Conservation (phyloP, 2,329 filamentous ascomycete species). For the Monosporascus sp. region DNA sequence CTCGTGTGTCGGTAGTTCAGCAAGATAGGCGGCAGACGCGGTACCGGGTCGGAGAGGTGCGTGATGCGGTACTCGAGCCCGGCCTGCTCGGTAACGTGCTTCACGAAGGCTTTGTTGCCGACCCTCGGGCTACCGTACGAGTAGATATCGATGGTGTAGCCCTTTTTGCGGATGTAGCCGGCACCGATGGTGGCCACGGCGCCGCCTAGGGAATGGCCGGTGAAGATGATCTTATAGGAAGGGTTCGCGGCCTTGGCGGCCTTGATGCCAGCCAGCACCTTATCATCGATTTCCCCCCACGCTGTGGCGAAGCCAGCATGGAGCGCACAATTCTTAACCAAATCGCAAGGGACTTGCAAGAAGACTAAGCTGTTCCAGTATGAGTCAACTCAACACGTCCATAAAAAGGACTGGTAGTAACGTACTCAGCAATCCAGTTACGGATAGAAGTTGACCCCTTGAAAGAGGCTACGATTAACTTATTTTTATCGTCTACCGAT, state of each 20-base stretch:
- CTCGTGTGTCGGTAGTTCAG: constrained; percentile 61
- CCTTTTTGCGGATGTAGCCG: constrained; percentile 47
- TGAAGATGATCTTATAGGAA: constrained; percentile 48
- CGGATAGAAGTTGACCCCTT: constrained; percentile 53
- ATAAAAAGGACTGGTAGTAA: background rate
- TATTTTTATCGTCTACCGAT: constrained; percentile 40
- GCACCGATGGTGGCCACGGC: constrained; percentile 58
- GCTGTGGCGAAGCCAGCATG: constrained; percentile 56
- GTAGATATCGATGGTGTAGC: constrained; percentile 51
- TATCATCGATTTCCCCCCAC: constrained; percentile 48
- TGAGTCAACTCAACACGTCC: background rate
- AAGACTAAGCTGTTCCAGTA: constrained; percentile 34
- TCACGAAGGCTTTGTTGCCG: constrained; percentile 51
- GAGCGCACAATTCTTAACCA: constrained; percentile 42
- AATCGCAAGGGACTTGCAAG: constrained; percentile 28
- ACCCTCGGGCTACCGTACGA: constrained; percentile 64
- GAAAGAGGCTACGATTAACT: constrained; percentile 55
- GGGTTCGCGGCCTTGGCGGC: constrained; percentile 42
- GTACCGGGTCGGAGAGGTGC: constrained; percentile 62
- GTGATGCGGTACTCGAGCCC: constrained; percentile 59
- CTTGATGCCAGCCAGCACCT: constrained; percentile 38
- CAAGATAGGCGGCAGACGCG: constrained; percentile 57
- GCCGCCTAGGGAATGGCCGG: constrained; percentile 65
- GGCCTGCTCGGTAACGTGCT: constrained; percentile 47
- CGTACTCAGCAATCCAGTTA: constrained; percentile 56